Base-by-base conservation (phyloP, 129 eudicot genomes). In the Oenanthe sinensis region DNA sequence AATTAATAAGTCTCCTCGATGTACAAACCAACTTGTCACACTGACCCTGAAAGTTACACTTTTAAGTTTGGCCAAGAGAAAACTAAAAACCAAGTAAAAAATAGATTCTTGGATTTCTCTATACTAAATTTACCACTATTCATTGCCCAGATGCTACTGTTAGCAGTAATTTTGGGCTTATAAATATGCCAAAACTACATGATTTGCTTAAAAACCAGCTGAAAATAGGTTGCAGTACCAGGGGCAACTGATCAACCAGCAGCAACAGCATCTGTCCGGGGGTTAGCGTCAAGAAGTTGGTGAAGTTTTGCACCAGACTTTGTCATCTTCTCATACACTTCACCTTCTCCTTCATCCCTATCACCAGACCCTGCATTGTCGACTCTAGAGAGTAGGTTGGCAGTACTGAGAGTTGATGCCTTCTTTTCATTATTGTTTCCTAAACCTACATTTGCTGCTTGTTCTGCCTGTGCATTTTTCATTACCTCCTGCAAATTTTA, bases 251-350 rank as follows among this genome's bases (percentile, higher is more conserved):
- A 79, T 93, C 80, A 93, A 79, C 95, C 79, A 72, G 98, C 98
- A 77, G 90, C 97, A 81, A 93, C 96, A 68, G 97, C 96, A 79
- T 93, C 97, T 16, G 90, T 80, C 42, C 89, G 81, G 4, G 91
- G 91, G 75, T 87, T 91, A n/a, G 88, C 82, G 48, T 85, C 92
- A 71, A 91, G 89, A 58, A 93, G 91, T 79, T 91, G 97, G 82
- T 78, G 94, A 81, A 91, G 89, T 83, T 89, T 94, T 12, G 96
- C 86, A 33, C 87, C 86, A 6, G 98, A 85, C 14, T 85, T 89
- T 44, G 87, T 77, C 80, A 78, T 79, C 60, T 85, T 89, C 82
- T 91, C 92, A 54, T 85, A 84, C 49, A 75, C 73, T 54, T 91
- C 91, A 22, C 82, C 75, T 3, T 82, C 94, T 44, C 82, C 91